Evolutionary conservation across 208 protist genomes (phyloP).

Genomic region (Dictyostelium gargantuum): DNA sequence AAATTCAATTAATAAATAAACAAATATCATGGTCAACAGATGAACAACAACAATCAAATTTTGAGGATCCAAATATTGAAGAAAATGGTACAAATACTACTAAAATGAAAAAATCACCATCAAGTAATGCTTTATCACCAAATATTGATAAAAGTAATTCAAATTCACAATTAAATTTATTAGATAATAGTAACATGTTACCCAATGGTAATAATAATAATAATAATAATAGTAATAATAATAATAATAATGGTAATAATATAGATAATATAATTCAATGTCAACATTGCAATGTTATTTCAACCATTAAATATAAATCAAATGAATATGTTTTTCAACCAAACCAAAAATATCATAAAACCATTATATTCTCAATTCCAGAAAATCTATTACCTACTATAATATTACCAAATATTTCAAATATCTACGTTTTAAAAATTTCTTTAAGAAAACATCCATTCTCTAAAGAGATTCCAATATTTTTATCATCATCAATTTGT

Average conservation of each 20-base stretch:
- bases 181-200: background rate
- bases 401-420: conserved; percentile 10
- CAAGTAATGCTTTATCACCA: background rate
- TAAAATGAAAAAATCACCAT: background rate
- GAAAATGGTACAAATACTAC: background rate
- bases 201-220: background rate
- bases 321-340: background rate
- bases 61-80: background rate
- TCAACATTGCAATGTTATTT: background rate
- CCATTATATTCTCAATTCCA: background rate
- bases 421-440: background rate
- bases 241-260: background rate
- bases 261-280: background rate
- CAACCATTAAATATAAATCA: conserved; percentile 7
- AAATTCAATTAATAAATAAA: conserved; percentile 34
- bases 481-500: no score
- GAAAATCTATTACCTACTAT: background rate
- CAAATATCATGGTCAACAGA: background rate
- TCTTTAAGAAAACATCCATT: background rate
- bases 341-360: background rate
- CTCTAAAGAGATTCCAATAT: background rate
- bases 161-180: background rate
- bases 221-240: background rate
- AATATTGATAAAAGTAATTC: no score
- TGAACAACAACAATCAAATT: background rate